A percentile compares a stretch with the other conserved stretches of the same genome.
Evolutionary conservation across 257 asterid species (phyloP).

Genomic region (Leonotis leonurus): DNA sequence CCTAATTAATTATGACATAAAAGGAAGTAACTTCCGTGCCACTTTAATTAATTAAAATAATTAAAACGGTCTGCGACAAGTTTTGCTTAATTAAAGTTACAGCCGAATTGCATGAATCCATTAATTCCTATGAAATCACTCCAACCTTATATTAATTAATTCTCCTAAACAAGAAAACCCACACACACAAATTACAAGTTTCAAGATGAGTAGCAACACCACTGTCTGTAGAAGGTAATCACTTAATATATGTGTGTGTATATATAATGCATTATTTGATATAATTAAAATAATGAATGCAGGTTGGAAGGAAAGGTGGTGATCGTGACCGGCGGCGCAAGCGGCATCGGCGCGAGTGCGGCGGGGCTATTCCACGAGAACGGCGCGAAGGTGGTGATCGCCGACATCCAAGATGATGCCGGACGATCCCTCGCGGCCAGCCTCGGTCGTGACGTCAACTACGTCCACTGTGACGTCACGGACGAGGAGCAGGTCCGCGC

Average conservation of each 20-base stretch:
- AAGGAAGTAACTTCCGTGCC: background rate
- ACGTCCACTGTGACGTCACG: slow-evolving; percentile 45
- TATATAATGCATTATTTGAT: too few relatives aligned
- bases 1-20: too few relatives aligned
- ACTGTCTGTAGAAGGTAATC: background rate
- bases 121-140: background rate
- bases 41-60: background rate
- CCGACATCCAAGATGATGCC: slow-evolving; percentile 39
- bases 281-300: too few relatives aligned
- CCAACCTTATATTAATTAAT: background rate
- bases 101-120: background rate
- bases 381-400: slow-evolving; percentile 49
- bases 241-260: background rate
- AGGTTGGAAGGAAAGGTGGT: slow-evolving; percentile 21
- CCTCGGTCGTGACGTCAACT: slow-evolving; percentile 18
- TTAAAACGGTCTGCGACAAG: background rate
- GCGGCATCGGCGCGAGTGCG: slow-evolving; percentile 43
- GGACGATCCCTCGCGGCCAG: slow-evolving; percentile 25
- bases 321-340: slow-evolving; percentile 26
- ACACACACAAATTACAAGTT: background rate
- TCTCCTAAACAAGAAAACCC: too few relatives aligned
- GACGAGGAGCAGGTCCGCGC: slow-evolving; percentile 26
- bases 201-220: background rate
- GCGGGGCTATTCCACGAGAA: slow-evolving; percentile 26
- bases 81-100: background rate